Percentiles rank a stretch among this genome's conserved stretches.
Conservation (phyloP, 176 grass and related monocot species). For the barley (Hordeum vulgare) region MorexV3_pseudomolecules_assembly NC_058518.1:430668401-430668900, state of each 20-base stretch:
- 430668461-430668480: no score
- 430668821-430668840: neutral
- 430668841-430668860: neutral
- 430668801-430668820: neutral
- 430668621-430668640: slow-evolving; percentile 66
- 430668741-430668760: neutral
- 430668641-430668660: slow-evolving; percentile 65
- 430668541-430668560: no score
- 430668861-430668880: neutral
- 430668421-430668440: no score
- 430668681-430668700: slow-evolving; percentile 68
- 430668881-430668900: neutral
- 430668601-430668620: no score
- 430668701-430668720: slow-evolving; percentile 73
- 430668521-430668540: no score
- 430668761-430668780: neutral
- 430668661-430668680: slow-evolving; percentile 70
- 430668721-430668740: neutral
- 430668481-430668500: no score
- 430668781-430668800: neutral
- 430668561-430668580: no score
- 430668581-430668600: no score
- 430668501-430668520: no score
- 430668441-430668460: no score
- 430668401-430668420: no score